Base-by-base conservation (phyloP, 257 asterid genomes). In the Misopates orontium region DNA sequence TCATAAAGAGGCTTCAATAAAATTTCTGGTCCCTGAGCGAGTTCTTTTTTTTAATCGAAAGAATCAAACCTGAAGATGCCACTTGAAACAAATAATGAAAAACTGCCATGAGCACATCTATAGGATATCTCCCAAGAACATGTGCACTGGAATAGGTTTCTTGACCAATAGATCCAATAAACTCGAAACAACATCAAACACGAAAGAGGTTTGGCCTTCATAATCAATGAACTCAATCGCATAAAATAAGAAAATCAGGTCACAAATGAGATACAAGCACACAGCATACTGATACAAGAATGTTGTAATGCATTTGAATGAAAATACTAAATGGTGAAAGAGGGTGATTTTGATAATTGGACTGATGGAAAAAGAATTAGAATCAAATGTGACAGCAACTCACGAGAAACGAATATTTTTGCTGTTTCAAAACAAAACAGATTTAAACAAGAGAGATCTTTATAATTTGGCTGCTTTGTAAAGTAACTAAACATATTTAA, bases 21-120 rank as follows among this genome's bases (percentile, higher is more conserved):
- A 67, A 56, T 12, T 24, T 57, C 8, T 52, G 42, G 68, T 22
- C 23, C 56, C 32, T 50, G 10, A 1, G 7, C 28, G 28, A 57
- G 12, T 6, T 36, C 23, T 47, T 48, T n/a, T 7, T 20, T 25
- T 50, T 5, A 44, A n/a, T n/a, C n/a, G 62, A 55, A 31, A 45
- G 41, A 73, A 60, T 21, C 48, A 62, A 55, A n/a, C 16, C 60
- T 4, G 21, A n/a, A n/a, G n/a, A n/a, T n/a, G n/a, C n/a, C n/a
- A n/a, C n/a, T n/a, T n/a, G n/a, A n/a, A n/a, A n/a, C n/a, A 47
- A 52, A 71, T 11, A 50, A 28, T 28, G 36, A 28, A 28, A 28
- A 28, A 2, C 36, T 28, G 2, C 36, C 36, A 28, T 28, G 36
- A 28, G 36, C 36, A 28, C 36, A 28, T 28, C 6, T 6, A 28